Evolutionary conservation across 2,329 filamentous ascomycete genomes (phyloP), one percentile per base, ranked within the genome.

Genomic region (Neobulgaria alba): DNA sequence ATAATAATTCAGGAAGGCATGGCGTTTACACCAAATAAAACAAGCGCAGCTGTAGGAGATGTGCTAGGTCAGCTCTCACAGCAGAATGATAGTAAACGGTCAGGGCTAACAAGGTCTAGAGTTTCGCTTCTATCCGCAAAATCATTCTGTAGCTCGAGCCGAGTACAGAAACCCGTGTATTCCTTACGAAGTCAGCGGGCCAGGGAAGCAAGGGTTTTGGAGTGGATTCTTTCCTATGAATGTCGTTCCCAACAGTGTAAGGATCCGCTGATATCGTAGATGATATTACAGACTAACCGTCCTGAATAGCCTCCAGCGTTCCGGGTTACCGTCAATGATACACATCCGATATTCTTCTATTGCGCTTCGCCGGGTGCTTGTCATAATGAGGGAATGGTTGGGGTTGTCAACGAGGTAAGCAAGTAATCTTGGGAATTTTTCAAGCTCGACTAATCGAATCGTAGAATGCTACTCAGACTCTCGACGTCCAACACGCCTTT

Each of bases 401-500:
- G 84, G 3, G 81, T 75, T 1, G 79, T 90, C 51, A 90, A 89
- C 55, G 73, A 79, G 7, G 74, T 79, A 65, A 44, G 67, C n/a
- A n/a, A 12, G 23, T 26, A 26, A 7, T 26, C 12, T 26, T 43
- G 42, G 10, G 4, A 38, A 21, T 33, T 10, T 36, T 8, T 32
- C 34, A 20, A 3, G 15, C 12, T 30, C 15, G 3, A 14, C 33
- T 35, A 8, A 35, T 34, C 36, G n/a, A 14, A 14, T 3, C 31
- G n/a, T 21, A 54, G 49, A 54, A 56, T 29, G 30, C 47, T 5
- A 52, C 49, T 5, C 38, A 54, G 37, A 56, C 52, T 9, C 38
- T 55, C 10, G 47, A 37, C 3, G 40, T 41, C 14, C 54, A 56
- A 43, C 23, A 45, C 33, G 38, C 36, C 15, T 50, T 42, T 37